Evolutionary conservation across 352 stramenopile genomes (phyloP), one percentile per base, ranked within the genome.

Genomic region (Blastocystis sp.): DNA sequence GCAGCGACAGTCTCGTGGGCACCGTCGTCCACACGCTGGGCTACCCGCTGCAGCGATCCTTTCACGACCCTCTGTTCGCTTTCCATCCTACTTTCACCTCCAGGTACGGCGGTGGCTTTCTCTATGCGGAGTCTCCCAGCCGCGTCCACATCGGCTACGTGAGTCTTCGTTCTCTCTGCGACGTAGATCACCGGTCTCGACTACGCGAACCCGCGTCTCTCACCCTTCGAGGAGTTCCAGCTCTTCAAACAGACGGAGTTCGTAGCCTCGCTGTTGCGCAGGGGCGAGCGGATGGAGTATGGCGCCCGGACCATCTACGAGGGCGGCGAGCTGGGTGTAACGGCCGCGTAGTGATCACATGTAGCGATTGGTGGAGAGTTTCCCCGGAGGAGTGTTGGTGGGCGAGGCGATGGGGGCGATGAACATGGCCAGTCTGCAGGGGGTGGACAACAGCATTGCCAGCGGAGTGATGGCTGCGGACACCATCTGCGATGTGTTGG

Each of bases 171-270:
- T 34, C 88, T 9, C 14, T 56, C 4, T 27, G 4, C 32, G 18
- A 96, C 87, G 95, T 88, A 98, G 27, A 96, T 99, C 36, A 92
- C 98, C 36, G 96, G 96, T 49, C 89, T 99, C 34, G 96, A 99
- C 90, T 99, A 99, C 89, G 91, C 96, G 84, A 99, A 99, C 90
- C 95, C 96, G 18, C 97, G 98, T 90, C 89, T 99, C 29, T 98
- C 97, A 89, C 95, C 95, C 69, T 98, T 98, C 88, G 90, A 98
- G 87, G 96, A 99, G 89, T 99, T 99, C 91, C 96, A 99, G 92
- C 91, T 94, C 64, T 98, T 95, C 91, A 99, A 99, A 91, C 97
- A 95, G 6, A 95, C 98, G 89, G 95, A 95, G 7, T 91, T 91
- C 42, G 92, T 99, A 84, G 88, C 90, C 40, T 92, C 92, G 61